A percentile compares a stretch with the other conserved stretches of the same genome.
These are phyloP conservation scores for Boletus barrowsii DNA, from an alignment of 768 basidiomycete species.

Conservation along the genomic window DNA sequence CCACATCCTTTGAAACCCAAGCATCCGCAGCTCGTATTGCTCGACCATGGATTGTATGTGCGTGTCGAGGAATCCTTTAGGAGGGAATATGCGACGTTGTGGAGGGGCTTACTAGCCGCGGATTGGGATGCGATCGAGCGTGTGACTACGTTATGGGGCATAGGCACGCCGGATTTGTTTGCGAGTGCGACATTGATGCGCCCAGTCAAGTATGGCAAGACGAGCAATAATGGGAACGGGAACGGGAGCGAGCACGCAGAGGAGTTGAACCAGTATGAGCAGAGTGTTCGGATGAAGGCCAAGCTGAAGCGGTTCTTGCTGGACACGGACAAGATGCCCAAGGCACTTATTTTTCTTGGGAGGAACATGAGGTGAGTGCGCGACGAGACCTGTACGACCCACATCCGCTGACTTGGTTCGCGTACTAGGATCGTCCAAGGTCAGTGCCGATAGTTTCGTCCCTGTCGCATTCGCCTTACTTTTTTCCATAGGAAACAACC, in stretches of 20 bases:
- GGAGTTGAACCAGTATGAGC: conserved; percentile 61
- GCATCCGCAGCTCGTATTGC: conserved; percentile 67
- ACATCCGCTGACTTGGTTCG: neutral
- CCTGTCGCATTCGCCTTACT: neutral
- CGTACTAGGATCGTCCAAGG: conserved; percentile 37
- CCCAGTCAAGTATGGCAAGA: conserved; percentile 43
- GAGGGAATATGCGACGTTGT: conserved; percentile 72
- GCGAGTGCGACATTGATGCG: conserved; percentile 72
- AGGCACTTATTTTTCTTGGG: conserved; percentile 70
- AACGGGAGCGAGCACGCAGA: conserved; percentile 7
- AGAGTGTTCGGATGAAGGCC: conserved; percentile 64
- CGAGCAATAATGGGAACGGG: neutral
- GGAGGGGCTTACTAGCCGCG: conserved; percentile 60
- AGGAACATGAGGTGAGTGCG: conserved; percentile 63
- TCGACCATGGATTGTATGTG: conserved; percentile 93
- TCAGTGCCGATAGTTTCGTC: neutral
- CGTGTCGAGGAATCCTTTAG: conserved; percentile 63
- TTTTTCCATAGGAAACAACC: conserved; percentile 61
- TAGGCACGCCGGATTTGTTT: conserved; percentile 67
- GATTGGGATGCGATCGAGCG: conserved; percentile 52
- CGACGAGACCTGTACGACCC: neutral
- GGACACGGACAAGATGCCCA: conserved; percentile 79
- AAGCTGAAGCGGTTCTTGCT: conserved; percentile 61
- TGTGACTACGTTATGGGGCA: conserved; percentile 61
- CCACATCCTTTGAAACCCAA: conserved; percentile 31